phyloP scores from a whole-genome alignment of 1,139 yeast genomes.

The Torulaspora pretoriensis region DNA sequence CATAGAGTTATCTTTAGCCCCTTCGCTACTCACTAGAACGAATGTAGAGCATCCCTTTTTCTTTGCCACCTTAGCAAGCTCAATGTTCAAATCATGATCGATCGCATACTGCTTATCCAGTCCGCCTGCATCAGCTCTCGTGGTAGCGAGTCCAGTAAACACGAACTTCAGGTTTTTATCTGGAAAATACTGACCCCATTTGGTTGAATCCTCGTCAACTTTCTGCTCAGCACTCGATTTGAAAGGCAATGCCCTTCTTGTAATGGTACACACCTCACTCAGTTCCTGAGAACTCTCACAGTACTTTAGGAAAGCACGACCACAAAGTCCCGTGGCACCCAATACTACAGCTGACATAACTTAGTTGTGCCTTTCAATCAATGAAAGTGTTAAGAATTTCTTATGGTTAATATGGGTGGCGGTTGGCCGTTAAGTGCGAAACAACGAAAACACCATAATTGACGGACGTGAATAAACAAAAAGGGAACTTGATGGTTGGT shows the following conservation, averaged over 20 bases:
- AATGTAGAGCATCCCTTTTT: slow-evolving; percentile 59
- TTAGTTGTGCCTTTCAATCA: background rate
- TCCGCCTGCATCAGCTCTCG: slow-evolving; percentile 66
- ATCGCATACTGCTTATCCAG: slow-evolving; percentile 59
- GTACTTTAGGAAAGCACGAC: slow-evolving; percentile 44
- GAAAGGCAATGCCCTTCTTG: slow-evolving; percentile 41
- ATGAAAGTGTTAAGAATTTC: background rate
- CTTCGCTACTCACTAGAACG: slow-evolving; percentile 57
- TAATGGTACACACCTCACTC: slow-evolving; percentile 42
- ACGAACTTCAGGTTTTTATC: slow-evolving; percentile 35
- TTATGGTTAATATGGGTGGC: too few species aligned
- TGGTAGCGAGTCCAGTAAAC: slow-evolving; percentile 72
- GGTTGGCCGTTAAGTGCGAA: too few species aligned
- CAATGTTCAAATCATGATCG: slow-evolving; percentile 65
- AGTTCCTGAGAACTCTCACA: slow-evolving; percentile 38
- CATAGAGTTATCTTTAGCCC: slow-evolving; percentile 52
- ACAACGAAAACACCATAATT: background rate
- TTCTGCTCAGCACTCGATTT: slow-evolving; percentile 17
- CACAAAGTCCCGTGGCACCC: slow-evolving; percentile 65
- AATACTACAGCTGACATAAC: slow-evolving; percentile 37
- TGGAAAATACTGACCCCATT: slow-evolving; percentile 41
- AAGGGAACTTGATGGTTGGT: too few species aligned
- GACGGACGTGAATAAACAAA: background rate
- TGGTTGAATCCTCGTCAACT: slow-evolving; percentile 40
- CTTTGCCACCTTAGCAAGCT: slow-evolving; percentile 66